A percentile compares a stretch with the other conserved stretches of the same genome.
Conservation (phyloP, 306 rosid genomes). For the Malus sylvestris region DNA sequence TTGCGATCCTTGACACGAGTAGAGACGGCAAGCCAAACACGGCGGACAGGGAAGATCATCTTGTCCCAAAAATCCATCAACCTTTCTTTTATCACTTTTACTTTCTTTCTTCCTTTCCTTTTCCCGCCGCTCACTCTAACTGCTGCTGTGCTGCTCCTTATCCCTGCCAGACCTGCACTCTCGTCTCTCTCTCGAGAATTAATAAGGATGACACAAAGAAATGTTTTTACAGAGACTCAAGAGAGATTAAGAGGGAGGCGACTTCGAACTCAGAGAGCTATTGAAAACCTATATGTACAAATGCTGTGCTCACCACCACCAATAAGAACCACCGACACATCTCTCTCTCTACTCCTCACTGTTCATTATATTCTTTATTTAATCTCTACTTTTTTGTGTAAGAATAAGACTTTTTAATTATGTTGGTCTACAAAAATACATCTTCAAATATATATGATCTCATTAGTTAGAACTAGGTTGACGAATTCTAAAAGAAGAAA, state of each 20-base stretch:
- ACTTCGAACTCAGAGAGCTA: background rate
- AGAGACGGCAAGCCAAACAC: slow-evolving; percentile 64
- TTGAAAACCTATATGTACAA: background rate
- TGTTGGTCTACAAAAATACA: too few relatives aligned
- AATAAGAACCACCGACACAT: background rate
- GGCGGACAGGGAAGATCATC: slow-evolving; percentile 67
- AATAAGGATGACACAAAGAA: background rate
- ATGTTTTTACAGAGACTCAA: background rate
- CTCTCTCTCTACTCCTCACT: background rate
- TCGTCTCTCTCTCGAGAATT: background rate
- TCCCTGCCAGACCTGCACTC: slow-evolving; percentile 50
- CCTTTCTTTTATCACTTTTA: slow-evolving; percentile 19
- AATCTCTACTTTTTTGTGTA: background rate
- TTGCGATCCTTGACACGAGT: slow-evolving; percentile 52
- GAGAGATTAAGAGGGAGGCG: background rate
- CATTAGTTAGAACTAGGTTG: background rate
- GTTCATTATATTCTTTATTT: background rate
- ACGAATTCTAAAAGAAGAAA: too few relatives aligned
- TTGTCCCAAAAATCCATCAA: slow-evolving; percentile 56
- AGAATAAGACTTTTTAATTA: background rate
- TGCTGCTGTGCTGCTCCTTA: slow-evolving; percentile 20
- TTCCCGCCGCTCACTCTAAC: slow-evolving; percentile 18
- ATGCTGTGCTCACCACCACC: background rate
- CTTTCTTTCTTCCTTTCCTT: slow-evolving; percentile 28
- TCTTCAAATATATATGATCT: background rate